phyloP scores from a whole-genome alignment of 2,329 filamentous ascomycete species.

The Colletotrichum chlorophyti region DNA sequence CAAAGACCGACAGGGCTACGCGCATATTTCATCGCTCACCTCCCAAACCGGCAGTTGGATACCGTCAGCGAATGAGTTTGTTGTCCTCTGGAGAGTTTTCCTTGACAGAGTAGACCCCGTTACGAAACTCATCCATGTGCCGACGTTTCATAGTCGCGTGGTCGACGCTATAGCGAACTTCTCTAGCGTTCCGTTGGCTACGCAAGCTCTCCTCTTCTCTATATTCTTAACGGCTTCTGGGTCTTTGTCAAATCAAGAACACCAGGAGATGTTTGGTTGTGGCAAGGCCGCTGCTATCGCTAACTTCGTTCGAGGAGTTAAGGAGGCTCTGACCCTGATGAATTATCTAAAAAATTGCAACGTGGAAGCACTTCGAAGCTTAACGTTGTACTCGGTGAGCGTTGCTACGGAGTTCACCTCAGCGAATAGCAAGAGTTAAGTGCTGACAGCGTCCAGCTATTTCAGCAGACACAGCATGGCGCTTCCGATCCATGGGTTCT shows the following conservation, averaged over 20 bases:
- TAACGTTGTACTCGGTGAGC: slow-evolving; percentile 3
- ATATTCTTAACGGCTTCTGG: neutral
- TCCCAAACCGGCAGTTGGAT: slow-evolving; percentile 55
- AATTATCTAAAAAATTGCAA: slow-evolving; percentile 66
- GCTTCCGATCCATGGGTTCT: slow-evolving; percentile 53
- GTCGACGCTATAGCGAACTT: slow-evolving; percentile 66
- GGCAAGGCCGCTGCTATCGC: slow-evolving; percentile 56
- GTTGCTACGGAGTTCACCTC: rapidly evolving
- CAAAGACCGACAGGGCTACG: slow-evolving; percentile 48
- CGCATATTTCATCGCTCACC: too few relatives aligned
- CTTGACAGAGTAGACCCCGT: slow-evolving; percentile 40
- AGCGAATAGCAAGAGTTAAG: rapidly evolving
- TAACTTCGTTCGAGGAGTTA: slow-evolving; percentile 57
- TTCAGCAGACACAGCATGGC: neutral
- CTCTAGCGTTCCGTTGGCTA: slow-evolving; percentile 51
- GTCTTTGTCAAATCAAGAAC: slow-evolving; percentile 52
- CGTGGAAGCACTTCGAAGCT: slow-evolving; percentile 39
- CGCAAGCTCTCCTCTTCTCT: slow-evolving; percentile 1
- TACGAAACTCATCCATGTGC: slow-evolving; percentile 38
- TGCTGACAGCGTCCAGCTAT: neutral
- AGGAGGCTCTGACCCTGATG: slow-evolving; percentile 54
- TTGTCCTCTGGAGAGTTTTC: slow-evolving; percentile 40
- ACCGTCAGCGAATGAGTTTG: slow-evolving; percentile 46
- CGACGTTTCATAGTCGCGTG: slow-evolving; percentile 68
- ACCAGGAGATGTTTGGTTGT: slow-evolving; percentile 53